Evolutionary conservation across 805 yeast genomes (phyloP), one percentile per base, ranked within the genome.

Genomic region (Priceomyces melissophilus): DNA sequence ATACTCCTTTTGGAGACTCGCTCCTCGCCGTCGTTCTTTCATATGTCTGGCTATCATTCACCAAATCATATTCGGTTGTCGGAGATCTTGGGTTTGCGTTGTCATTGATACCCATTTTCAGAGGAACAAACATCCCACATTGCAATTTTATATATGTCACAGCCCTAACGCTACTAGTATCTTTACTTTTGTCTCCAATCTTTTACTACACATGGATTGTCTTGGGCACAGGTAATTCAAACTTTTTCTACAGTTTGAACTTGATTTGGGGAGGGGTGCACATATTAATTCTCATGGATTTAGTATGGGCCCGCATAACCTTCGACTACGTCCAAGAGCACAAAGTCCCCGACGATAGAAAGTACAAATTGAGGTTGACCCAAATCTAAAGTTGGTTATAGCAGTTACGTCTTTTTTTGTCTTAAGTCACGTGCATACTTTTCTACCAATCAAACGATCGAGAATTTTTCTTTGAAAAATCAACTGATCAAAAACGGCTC

Each of bases 171-270:
- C 65, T 85, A 28, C 47, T 65, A 27, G 58, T 63, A 35, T 71
- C 83, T 15, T 62, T 85, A 15, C 69, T 86, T 2, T 71, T 93
- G 36, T 79, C 93, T 4, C 97, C 98, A 2, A 81, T 87, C 8
- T 93, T 91, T 59, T 89, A 89, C 66, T 88, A 88, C 60, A 76
- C 93, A 44, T 93, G 99, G 99, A 87, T 91, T 50, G 84, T 83
- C 43, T 71, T 87, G 43, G 96, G 96, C 10, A 87, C 93, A 26
- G 99, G 99, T 20, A 93, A 93, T 65, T 82, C 96, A 39, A 93
- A 93, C 63, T 93, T 93, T 69, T 93, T 89, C 67, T 93, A 91
- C 67, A 96, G 98, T 30, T 85, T 93, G 53, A 87, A 93, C 3
- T 72, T 93, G 43, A 86, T 84, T 2, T 84, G 88, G 61, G 82